Base-by-base conservation (phyloP, 345 rosid species). In the Gossypium stocksii region DNA sequence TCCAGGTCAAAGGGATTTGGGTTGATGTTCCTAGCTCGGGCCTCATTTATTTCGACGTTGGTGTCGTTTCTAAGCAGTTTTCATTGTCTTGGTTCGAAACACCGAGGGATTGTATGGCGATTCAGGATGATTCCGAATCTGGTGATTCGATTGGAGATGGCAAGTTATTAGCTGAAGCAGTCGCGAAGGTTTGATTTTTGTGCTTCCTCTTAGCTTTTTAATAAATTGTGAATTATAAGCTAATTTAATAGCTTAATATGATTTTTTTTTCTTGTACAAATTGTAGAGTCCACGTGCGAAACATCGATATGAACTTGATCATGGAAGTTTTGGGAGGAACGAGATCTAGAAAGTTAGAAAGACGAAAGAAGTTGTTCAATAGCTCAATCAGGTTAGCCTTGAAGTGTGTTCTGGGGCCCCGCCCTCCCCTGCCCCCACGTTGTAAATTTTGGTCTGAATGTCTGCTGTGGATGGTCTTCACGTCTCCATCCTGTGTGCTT, bases 21-120 rank as follows among this genome's bases (percentile, higher is more conserved):
- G 97, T 93, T 29, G 99, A 95, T 70, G 75, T 93, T 0, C 98
- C 99, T 0, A 89, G 92, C 78, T 93, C 99, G 23, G 99, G 99
- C 2, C 76, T 95, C 22, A 95, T 95, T 6, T 90, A 89, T 80
- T 95, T 95, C 70, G 97, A 95, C 45, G 97, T 93, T 19, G 99
- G 98, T 53, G 98, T 92, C 66, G 90, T 93, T 73, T 83, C 22
- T 34, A 93, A 95, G 84, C 97, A 95, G 76, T 91, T 91, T 70
- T 83, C 99, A 2, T 78, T 95, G 79, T 95, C 99, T 43, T 59
- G 91, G 82, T 95, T 95, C 27, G 98, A 94, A 75, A 85, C 90
- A n/a, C 97, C 97, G 0, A 87, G 87, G 60, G 98, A 89, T 49
- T 95, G 99, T 70, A 71, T 80, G 76, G 90, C 88, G 7, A 87